Conservation (phyloP, 2,329 filamentous ascomycete species). For the Penicillium sp. region DNA sequence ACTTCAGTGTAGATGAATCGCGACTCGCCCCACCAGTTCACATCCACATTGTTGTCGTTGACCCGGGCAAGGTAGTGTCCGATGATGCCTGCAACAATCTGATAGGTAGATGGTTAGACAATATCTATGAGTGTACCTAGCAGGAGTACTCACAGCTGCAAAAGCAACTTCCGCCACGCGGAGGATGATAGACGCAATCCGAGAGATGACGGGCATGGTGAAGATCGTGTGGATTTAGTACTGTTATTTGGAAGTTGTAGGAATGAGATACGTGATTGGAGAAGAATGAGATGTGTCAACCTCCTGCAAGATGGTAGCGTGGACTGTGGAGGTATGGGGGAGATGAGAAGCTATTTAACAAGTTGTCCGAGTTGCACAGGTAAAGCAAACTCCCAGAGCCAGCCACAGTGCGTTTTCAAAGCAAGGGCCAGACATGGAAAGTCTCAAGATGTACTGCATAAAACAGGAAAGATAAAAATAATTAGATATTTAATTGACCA, state of each 20-base stretch:
- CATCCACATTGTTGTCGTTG: conserved; percentile 23
- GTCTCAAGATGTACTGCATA: not conserved
- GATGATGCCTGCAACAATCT: conserved; percentile 63
- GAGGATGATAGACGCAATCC: conserved; percentile 55
- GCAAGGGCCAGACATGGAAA: conserved; percentile 16
- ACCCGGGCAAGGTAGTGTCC: conserved; percentile 60
- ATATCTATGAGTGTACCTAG: not conserved
- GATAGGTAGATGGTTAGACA: conserved; percentile 15
- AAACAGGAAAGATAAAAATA: not conserved
- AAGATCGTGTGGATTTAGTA: not conserved
- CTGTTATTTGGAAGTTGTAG: not conserved
- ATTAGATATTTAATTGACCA: conserved; percentile 10
- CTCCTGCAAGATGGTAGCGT: not conserved
- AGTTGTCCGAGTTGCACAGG: conserved; percentile 12
- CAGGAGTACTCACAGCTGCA: conserved; percentile 54
- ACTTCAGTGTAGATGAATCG: conserved; percentile 74
- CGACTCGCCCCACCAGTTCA: conserved; percentile 54
- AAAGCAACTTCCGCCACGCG: conserved; percentile 64
- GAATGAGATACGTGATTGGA: not conserved
- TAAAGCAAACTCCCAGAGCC: conserved; percentile 10
- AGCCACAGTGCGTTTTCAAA: conserved; percentile 8
- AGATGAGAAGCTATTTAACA: conserved; percentile 16
- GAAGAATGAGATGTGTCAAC: not conserved
- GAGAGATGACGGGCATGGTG: conserved; percentile 51
- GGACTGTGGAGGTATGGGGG: conserved; percentile 5